phyloP scores from a whole-genome alignment of 2,329 filamentous ascomycete genomes.

The Claviceps pazoutovae region DNA sequence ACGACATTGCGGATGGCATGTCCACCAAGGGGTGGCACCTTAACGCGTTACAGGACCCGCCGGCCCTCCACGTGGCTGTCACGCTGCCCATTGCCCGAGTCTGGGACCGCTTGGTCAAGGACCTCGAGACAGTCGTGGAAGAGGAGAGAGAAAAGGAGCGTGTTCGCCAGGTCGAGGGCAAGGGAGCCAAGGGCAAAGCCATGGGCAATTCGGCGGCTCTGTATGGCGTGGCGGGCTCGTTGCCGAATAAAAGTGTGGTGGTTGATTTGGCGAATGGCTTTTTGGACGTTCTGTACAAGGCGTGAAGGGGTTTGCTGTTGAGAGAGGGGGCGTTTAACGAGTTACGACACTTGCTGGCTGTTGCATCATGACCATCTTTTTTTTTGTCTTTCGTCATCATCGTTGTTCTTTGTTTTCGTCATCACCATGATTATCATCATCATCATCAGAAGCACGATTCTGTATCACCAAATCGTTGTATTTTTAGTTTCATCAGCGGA shows the following conservation, averaged over 20 bases:
- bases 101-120: constrained; percentile 63
- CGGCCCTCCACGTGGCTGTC: constrained; percentile 87
- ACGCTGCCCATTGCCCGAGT: constrained; percentile 74
- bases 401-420: background rate
- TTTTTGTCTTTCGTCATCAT: background rate
- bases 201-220: constrained; percentile 73
- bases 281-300: constrained; percentile 84
- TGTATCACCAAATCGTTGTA: background rate
- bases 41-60: constrained; percentile 81
- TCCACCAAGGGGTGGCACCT: constrained; percentile 79
- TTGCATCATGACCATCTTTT: background rate
- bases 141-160: constrained; percentile 71
- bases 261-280: constrained; percentile 83
- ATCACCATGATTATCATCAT: background rate
- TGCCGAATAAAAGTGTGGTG: constrained; percentile 93
- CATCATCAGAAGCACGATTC: background rate
- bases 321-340: background rate
- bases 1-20: constrained; percentile 89
- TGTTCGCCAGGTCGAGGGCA: constrained; percentile 55
- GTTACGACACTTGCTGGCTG: background rate
- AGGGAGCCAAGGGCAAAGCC: constrained; percentile 48
- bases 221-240: constrained; percentile 86
- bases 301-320: constrained; percentile 28
- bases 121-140: constrained; percentile 53
- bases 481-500: background rate